Percentiles rank a stretch among this genome's conserved stretches.
Conservation (phyloP, 2,329 filamentous ascomycete species). For the Colletotrichum liaoningense region DNA sequence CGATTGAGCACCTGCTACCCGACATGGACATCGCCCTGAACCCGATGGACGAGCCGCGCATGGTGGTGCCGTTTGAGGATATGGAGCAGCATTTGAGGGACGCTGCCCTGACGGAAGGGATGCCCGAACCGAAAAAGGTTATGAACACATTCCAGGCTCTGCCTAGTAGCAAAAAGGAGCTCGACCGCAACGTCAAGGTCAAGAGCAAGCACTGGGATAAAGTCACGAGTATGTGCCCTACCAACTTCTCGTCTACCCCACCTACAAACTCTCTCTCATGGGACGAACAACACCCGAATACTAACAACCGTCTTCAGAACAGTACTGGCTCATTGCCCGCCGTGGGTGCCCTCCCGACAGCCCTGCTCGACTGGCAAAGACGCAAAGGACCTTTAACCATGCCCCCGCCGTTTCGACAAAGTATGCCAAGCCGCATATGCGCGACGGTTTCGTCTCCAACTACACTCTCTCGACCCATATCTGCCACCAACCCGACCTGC, state of each 20-base stretch:
- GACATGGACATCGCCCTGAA: constrained; percentile 78
- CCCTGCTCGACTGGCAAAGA: constrained; percentile 61
- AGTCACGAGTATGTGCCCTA: constrained; percentile 54
- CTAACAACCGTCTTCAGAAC: constrained; percentile 46
- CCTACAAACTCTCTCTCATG: background rate
- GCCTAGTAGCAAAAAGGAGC: constrained; percentile 49
- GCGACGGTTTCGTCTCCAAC: constrained; percentile 70
- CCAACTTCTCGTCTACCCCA: background rate
- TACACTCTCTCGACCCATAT: constrained; percentile 70
- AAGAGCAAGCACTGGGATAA: constrained; percentile 60
- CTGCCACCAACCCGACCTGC: constrained; percentile 74
- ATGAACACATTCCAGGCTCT: constrained; percentile 56
- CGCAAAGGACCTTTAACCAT: constrained; percentile 55
- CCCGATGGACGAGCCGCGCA: constrained; percentile 73
- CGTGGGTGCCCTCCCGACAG: constrained; percentile 73
- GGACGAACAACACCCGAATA: background rate
- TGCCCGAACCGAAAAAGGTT: constrained; percentile 57
- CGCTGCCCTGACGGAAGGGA: constrained; percentile 59
- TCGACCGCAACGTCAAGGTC: constrained; percentile 47
- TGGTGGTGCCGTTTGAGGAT: constrained; percentile 73
- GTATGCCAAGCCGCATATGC: constrained; percentile 60
- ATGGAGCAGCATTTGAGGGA: constrained; percentile 65
- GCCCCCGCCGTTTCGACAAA: constrained; percentile 58
- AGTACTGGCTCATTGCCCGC: constrained; percentile 68
- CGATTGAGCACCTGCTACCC: constrained; percentile 66